Base-by-base conservation (phyloP, 2,329 filamentous ascomycete species). In the Alternaria conjuncta region DNA sequence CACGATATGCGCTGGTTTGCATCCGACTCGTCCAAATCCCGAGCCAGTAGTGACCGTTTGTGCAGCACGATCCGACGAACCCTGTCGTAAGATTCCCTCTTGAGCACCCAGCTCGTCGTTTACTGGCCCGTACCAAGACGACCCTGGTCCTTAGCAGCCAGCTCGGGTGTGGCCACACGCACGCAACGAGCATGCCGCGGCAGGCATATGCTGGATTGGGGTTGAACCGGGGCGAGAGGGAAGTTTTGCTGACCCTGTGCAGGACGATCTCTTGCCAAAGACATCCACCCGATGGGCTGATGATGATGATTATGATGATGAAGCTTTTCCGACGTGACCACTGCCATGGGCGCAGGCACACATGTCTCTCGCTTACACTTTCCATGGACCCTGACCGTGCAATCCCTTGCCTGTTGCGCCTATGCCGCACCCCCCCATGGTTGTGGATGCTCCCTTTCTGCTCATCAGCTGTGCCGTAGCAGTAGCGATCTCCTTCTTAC, bases 11-110 rank as follows among this genome's bases (percentile, higher is more conserved):
- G 18, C 60, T 59, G 59, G 59, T 23, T 58, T 12, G 51, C 59
- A 63, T 57, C 59, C 55, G 60, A 63, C 59, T 59, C 60, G 63
- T 56, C 32, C 43, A 53, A 36, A 26, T 25, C 18, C 20, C 47
- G 26, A 32, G 47, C 55, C 41, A 55, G 55, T 58, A 21, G 60
- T 56, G 30, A 44, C 41, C 9, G 49, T 36, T 53, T 46, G 25
- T 46, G 54, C 54, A 46, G 25, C 41, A 46, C n/a, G 54, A 46
- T 53, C 30, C 49, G 20, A 32, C 28, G 20, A 53, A 53, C 49
- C 49, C 30, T 53, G 28, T 36, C 41, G 15, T 56, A 45, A 30
- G 18, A 46, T 56, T 44, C 23, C 25, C 41, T 56, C 43, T 56
- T 18, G 28, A 36, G 49, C 49, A 23, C 20, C 21, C 13, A 41